A percentile compares a stretch with the other conserved stretches of the same genome.
phyloP scores from a whole-genome alignment of 176 grass and related monocot genomes.

The Oryza longistaminata region DNA sequence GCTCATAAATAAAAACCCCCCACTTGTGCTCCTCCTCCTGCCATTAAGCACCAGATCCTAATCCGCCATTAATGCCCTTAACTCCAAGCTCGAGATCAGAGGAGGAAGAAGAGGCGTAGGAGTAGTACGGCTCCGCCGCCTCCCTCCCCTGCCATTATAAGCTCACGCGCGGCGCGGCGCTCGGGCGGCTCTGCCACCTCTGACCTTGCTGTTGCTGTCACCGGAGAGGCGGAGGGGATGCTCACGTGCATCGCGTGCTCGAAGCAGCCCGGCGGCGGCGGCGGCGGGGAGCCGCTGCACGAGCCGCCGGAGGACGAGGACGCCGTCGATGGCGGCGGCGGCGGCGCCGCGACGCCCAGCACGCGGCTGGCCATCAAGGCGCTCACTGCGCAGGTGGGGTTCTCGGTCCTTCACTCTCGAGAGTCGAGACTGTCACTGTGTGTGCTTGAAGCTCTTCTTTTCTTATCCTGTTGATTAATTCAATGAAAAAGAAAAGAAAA shows the following conservation, averaged over 20 bases:
- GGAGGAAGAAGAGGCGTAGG: background rate
- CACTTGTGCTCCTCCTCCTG: constrained; percentile 15
- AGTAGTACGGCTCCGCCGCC: too few species aligned
- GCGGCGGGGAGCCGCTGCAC: constrained; percentile 43
- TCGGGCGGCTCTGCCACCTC: background rate
- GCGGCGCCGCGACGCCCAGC: constrained; percentile 51
- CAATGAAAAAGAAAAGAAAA: background rate
- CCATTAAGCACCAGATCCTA: constrained; percentile 11
- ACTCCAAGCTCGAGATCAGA: constrained; percentile 51
- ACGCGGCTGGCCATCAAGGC: constrained; percentile 89
- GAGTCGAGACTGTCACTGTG: too few species aligned
- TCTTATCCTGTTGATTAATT: background rate
- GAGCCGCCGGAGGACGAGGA: constrained; percentile 59
- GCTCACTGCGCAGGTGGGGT: constrained; percentile 64
- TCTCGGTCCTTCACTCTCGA: too few species aligned
- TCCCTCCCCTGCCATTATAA: constrained; percentile 10
- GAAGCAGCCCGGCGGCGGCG: constrained; percentile 59
- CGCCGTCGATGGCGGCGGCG: constrained; percentile 25
- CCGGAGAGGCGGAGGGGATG: constrained; percentile 46
- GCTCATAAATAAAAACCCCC: constrained; percentile 38
- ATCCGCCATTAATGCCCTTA: constrained; percentile 43
- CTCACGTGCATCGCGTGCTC: constrained; percentile 96
- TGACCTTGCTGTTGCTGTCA: background rate
- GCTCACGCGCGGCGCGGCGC: background rate
- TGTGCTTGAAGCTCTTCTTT: background rate